Evolutionary conservation across 1,284 basidiomycete species (phyloP).

Genomic region (Trichosporon faecale): DNA sequence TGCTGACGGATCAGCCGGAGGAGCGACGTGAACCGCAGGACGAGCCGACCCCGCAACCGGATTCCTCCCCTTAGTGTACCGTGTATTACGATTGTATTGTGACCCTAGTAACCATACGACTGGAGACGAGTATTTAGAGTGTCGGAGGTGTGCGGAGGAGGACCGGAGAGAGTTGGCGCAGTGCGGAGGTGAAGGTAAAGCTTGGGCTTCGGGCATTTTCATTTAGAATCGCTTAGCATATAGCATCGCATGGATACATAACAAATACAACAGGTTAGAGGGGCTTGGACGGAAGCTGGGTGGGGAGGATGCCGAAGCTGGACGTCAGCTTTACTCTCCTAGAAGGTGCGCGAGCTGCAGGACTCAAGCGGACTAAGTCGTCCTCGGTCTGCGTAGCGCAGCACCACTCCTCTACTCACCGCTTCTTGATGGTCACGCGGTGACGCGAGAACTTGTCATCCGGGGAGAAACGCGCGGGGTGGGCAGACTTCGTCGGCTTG

Average conservation of each 20-base stretch:
- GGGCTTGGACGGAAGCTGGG: slow-evolving; percentile 84
- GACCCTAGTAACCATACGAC: neutral
- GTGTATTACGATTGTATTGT: slow-evolving; percentile 10
- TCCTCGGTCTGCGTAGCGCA: too few relatives aligned
- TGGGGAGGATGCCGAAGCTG: slow-evolving; percentile 73
- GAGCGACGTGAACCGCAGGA: neutral
- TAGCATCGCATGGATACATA: slow-evolving; percentile 9
- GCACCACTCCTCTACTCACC: slow-evolving; percentile 54
- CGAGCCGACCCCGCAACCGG: neutral
- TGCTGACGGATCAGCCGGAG: neutral
- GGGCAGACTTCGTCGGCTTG: slow-evolving; percentile 85
- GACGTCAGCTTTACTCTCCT: neutral
- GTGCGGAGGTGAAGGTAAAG: neutral
- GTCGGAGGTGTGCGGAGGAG: neutral
- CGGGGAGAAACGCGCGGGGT: slow-evolving; percentile 93
- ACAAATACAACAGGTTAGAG: slow-evolving; percentile 57
- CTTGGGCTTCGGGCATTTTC: neutral
- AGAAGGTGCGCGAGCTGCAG: neutral
- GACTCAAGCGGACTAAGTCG: too few relatives aligned
- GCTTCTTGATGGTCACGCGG: slow-evolving; percentile 90
- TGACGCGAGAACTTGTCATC: slow-evolving; percentile 97
- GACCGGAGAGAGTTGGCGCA: neutral
- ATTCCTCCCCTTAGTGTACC: neutral
- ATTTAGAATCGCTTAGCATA: slow-evolving; percentile 10
- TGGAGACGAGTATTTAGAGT: neutral